These are phyloP conservation scores for Boletus subparvulus DNA, from an alignment of 768 basidiomycete genomes.

Conservation along the genomic window DNA sequence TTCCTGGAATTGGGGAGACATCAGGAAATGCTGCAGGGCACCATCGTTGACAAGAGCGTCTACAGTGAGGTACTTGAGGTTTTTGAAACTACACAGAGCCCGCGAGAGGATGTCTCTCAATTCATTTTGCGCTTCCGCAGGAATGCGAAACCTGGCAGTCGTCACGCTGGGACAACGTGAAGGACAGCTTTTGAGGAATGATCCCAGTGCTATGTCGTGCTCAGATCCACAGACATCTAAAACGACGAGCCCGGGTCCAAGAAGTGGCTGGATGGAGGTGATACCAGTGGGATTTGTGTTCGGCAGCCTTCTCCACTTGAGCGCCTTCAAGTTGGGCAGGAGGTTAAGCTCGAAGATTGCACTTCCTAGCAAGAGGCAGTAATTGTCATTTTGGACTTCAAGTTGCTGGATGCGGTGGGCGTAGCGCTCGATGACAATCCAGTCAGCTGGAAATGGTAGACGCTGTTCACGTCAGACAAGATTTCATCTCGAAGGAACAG, in stretches of 20 bases:
- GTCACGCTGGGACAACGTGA: background rate
- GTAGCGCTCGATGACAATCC: background rate
- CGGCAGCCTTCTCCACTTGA: background rate
- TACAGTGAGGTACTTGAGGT: background rate
- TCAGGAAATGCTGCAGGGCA: background rate
- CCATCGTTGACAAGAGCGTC: background rate
- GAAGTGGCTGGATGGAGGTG: background rate
- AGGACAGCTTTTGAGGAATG: background rate
- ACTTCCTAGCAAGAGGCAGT: background rate
- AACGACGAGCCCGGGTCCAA: background rate
- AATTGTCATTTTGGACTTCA: background rate
- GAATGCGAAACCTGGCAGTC: background rate
- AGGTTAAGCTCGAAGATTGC: background rate
- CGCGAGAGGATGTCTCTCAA: background rate
- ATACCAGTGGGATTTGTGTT: background rate
- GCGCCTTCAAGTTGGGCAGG: background rate
- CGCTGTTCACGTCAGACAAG: background rate
- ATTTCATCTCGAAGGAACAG: background rate
- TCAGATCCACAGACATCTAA: background rate
- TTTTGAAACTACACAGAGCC: background rate
- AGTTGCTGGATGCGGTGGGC: background rate
- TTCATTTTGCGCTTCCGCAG: accelerated
- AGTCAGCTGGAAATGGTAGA: background rate
- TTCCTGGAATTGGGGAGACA: background rate
- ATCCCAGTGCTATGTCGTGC: background rate